These are phyloP conservation scores for Zelonia costaricensis DNA, from an alignment of 208 protist species.

Conservation along the genomic window DNA sequence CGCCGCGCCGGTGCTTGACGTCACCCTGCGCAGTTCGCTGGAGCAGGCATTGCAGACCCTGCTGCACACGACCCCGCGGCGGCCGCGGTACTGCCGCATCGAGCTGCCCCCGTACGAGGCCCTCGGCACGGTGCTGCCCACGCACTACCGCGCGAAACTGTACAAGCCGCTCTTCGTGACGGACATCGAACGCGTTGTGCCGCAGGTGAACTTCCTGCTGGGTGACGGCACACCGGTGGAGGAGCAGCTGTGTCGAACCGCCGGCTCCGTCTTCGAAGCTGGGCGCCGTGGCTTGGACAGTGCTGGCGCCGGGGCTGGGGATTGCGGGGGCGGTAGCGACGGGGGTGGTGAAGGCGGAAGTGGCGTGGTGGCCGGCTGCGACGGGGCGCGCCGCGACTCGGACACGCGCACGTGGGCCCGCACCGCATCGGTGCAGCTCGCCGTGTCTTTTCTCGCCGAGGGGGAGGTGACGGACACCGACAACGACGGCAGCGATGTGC, in stretches of 20 bases:
- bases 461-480: background rate
- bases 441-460: too few species aligned
- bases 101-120: slow-evolving; percentile 46
- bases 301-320: too few species aligned
- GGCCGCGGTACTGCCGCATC: slow-evolving; percentile 54
- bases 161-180: slow-evolving; percentile 23
- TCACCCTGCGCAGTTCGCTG: slow-evolving; percentile 10
- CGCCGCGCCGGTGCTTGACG: slow-evolving; percentile 12
- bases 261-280: background rate
- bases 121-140: slow-evolving; percentile 15
- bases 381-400: background rate
- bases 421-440: background rate
- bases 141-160: slow-evolving; percentile 9
- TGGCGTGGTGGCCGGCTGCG: background rate
- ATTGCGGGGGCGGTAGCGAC: too few species aligned
- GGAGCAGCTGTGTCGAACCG: background rate
- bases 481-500: slow-evolving; percentile 3
- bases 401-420: background rate
- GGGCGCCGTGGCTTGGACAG: too few species aligned
- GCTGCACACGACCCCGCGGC: slow-evolving; percentile 11
- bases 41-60: slow-evolving; percentile 15
- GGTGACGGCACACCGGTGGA: background rate
- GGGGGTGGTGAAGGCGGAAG: too few species aligned
- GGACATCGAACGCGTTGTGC: slow-evolving; percentile 10
- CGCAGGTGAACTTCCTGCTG: slow-evolving; percentile 4